phyloP scores from a whole-genome alignment of 768 basidiomycete species.

The Terana coerulea region DNA sequence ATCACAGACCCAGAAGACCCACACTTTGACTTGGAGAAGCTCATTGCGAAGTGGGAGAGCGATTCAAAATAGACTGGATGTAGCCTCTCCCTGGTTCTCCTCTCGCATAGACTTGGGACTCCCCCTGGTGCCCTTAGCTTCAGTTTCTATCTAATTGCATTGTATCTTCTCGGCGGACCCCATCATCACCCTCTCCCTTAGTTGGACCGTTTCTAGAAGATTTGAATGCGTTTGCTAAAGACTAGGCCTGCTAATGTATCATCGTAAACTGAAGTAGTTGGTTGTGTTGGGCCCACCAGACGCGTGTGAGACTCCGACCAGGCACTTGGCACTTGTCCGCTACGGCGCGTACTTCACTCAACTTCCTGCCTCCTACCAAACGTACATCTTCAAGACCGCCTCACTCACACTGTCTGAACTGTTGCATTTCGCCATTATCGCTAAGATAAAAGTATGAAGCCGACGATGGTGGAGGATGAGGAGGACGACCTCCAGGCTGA shows the following conservation, averaged over 20 bases:
- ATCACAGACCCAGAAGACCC: conserved; percentile 94
- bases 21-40: conserved; percentile 92
- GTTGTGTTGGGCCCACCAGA: no score
- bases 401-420: no score
- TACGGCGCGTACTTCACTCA: conserved; percentile 1
- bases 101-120: conserved; percentile 6
- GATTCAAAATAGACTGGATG: conserved; percentile 33
- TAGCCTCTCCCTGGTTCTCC: conserved; percentile 5
- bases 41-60: conserved; percentile 72
- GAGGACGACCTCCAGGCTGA: conserved; percentile 81
- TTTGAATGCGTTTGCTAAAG: no score
- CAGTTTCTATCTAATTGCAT: conserved; percentile 11
- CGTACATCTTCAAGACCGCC: no score
- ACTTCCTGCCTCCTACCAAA: no score
- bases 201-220: no score
- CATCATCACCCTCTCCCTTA: background rate
- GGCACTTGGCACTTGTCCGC: background rate
- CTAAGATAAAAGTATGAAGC: conserved; percentile 46
- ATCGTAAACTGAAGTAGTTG: no score
- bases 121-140: conserved; percentile 6
- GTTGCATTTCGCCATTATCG: no score
- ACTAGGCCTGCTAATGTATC: no score
- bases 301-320: conserved; percentile 8
- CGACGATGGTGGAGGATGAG: conserved; percentile 53
- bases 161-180: conserved; percentile 5